These are phyloP conservation scores for Sporothrix sp. DNA, from an alignment of 2,329 filamentous ascomycete genomes.

Conservation along the genomic window DNA sequence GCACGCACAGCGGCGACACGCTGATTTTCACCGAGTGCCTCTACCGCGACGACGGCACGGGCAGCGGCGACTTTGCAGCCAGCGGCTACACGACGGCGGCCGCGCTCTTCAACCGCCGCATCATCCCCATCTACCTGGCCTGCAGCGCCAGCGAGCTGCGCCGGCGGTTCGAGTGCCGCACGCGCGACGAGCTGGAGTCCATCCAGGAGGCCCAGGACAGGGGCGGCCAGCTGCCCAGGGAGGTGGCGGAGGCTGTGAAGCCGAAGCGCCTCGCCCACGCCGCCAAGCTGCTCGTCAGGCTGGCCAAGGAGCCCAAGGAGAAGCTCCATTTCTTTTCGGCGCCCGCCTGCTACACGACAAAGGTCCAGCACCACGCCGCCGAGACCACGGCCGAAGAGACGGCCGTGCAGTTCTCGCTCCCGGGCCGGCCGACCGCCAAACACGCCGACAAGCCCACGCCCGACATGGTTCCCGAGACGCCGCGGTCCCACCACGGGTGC, in stretches of 20 bases:
- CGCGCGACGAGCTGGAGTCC: neutral
- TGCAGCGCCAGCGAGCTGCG: neutral
- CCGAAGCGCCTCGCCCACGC: neutral
- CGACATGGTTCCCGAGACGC: too few relatives aligned
- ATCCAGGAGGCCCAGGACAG: neutral
- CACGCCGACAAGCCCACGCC: neutral
- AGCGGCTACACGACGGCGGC: conserved; percentile 1
- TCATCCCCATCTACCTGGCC: conserved; percentile 13
- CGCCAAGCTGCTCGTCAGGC: neutral
- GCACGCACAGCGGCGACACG: neutral
- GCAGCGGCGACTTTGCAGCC: neutral
- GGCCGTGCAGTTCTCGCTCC: too few relatives aligned
- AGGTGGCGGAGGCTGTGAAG: neutral
- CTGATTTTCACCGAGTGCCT: conserved; percentile 12
- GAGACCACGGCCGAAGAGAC: too few relatives aligned
- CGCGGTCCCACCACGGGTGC: neutral
- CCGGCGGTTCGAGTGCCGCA: neutral
- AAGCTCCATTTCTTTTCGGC: neutral
- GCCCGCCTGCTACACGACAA: neutral
- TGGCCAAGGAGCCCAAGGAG: neutral
- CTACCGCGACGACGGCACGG: neutral
- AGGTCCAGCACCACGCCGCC: too few relatives aligned
- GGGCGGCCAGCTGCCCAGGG: neutral
- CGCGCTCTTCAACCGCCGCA: conserved; percentile 1
- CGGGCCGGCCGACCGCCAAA: too few relatives aligned